Evolutionary conservation across 768 basidiomycete species (phyloP), one percentile per base, ranked within the genome.

Genomic region (Trametes maxima): DNA sequence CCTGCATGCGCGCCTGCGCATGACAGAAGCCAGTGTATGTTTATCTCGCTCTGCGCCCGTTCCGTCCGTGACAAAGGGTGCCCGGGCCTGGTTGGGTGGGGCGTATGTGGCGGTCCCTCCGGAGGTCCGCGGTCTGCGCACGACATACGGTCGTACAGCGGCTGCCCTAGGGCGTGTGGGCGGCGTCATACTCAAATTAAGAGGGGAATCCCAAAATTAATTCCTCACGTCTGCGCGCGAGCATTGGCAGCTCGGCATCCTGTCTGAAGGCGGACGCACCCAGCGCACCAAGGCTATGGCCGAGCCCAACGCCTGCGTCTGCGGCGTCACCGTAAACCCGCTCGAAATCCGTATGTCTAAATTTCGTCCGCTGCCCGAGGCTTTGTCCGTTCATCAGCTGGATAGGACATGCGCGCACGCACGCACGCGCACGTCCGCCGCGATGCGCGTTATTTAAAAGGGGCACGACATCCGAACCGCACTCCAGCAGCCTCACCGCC

Each of bases 311-410:
- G 19, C 54, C 21, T 21, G 54, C 54, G 40, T 11, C 36, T 36
- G 44, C 54, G 54, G 43, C 44, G 54, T 25, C 44, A 36, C 33
- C 43, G 54, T 55, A 28, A 39, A 39, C 22, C 54, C 54, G 54
- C 54, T 55, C 28, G 44, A 55, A 55, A 39, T 55, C 54, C 54
- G 54, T 55, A 55, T 55, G 54, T 55, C 54, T 19, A 55, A 8
- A 33, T 55, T 33, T 45, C 54, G 25, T 55, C 21, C 43, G 21
- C 28, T 43, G 44, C 21, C 44, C 25, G 44, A 44, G 53, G 28
- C 28, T 33, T 33, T 33, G 28, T 33, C 28, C 28, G 28, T 33
- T 33, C 28, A 33, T 33, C 28, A 33, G 28, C 28, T 33, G 28
- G 28, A 8, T 33, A 33, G 28, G 28, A 33, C 28, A 33, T 33